Evolutionary conservation across 2,329 filamentous ascomycete species (phyloP).

Genomic region (Colletotrichum caudatum): DNA sequence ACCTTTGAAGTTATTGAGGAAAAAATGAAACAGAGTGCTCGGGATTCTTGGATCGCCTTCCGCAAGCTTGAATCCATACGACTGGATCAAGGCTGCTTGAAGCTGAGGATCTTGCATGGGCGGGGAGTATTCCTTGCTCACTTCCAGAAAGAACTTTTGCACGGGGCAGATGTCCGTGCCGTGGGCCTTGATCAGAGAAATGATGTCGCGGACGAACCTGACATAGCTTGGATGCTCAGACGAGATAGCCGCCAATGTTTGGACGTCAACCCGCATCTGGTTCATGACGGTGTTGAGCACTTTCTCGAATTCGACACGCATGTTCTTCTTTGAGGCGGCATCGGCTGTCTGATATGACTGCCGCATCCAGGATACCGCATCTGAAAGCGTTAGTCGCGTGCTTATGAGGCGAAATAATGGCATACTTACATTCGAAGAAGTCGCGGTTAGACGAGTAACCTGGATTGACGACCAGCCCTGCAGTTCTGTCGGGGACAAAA

Average conservation of each 20-base stretch:
- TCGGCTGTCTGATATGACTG: slow-evolving; percentile 57
- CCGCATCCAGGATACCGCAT: slow-evolving; percentile 63
- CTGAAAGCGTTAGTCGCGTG: slow-evolving; percentile 42
- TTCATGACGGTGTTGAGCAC: slow-evolving; percentile 63
- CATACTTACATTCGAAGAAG: slow-evolving; percentile 60
- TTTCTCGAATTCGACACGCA: slow-evolving; percentile 57
- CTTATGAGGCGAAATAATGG: not conserved
- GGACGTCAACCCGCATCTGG: slow-evolving; percentile 65
- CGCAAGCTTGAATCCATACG: slow-evolving; percentile 66
- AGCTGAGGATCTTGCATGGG: slow-evolving; percentile 67
- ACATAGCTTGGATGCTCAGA: slow-evolving; percentile 61
- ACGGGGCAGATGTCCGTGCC: slow-evolving; percentile 65
- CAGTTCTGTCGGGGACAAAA: slow-evolving; percentile 57
- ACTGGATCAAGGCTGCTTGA: slow-evolving; percentile 66
- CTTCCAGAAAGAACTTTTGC: slow-evolving; percentile 68
- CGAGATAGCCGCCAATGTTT: slow-evolving; percentile 50
- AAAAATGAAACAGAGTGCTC: slow-evolving; percentile 66
- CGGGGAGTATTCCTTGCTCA: slow-evolving; percentile 67
- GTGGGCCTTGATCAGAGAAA: slow-evolving; percentile 66
- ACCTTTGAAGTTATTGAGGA: slow-evolving; percentile 69
- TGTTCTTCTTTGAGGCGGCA: slow-evolving; percentile 50
- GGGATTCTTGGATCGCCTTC: slow-evolving; percentile 63
- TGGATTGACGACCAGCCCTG: slow-evolving; percentile 53
- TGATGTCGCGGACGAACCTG: slow-evolving; percentile 63
- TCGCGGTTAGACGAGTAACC: slow-evolving; percentile 62